Evolutionary conservation across 352 stramenopile species (phyloP).

Genomic region (Pythium angustatum): DNA sequence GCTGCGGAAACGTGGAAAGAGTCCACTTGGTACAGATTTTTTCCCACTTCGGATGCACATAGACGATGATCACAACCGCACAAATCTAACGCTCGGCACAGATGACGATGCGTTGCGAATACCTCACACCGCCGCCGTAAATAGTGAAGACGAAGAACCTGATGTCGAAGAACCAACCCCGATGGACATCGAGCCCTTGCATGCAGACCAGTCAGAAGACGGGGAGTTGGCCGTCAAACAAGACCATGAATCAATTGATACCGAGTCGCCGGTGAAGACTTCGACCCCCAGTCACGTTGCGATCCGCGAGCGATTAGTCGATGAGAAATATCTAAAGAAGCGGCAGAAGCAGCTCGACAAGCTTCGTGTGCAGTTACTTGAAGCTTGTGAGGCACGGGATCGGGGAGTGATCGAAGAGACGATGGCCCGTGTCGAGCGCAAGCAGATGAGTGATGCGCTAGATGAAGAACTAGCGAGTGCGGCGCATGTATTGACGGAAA

Average conservation of each 20-base stretch:
- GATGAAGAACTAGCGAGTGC: slow-evolving; percentile 53
- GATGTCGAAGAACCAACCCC: slow-evolving; percentile 27
- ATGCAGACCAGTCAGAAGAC: neutral
- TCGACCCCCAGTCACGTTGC: slow-evolving; percentile 29
- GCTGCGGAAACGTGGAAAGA: slow-evolving; percentile 12
- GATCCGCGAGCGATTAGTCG: slow-evolving; percentile 56
- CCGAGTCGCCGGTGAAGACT: neutral
- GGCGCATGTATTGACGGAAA: slow-evolving; percentile 42
- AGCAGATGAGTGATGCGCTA: slow-evolving; percentile 75
- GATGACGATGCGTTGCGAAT: slow-evolving; percentile 13
- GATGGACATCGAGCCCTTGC: slow-evolving; percentile 8
- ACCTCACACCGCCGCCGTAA: slow-evolving; percentile 4
- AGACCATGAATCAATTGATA: neutral
- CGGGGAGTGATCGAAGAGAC: slow-evolving; percentile 54
- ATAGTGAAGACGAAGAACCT: slow-evolving; percentile 25
- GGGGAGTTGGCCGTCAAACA: neutral
- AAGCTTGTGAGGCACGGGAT: slow-evolving; percentile 45
- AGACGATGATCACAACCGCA: slow-evolving; percentile 36
- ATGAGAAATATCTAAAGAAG: slow-evolving; percentile 79
- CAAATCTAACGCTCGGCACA: slow-evolving; percentile 25
- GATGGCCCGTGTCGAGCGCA: slow-evolving; percentile 65
- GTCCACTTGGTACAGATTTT: slow-evolving; percentile 6
- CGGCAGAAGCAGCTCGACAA: slow-evolving; percentile 76
- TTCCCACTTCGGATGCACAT: slow-evolving; percentile 21
- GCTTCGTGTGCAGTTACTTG: slow-evolving; percentile 46